These are phyloP conservation scores for Parachlorella kessleri DNA, from an alignment of 139 green algal genomes.

Conservation along the genomic window DNA sequence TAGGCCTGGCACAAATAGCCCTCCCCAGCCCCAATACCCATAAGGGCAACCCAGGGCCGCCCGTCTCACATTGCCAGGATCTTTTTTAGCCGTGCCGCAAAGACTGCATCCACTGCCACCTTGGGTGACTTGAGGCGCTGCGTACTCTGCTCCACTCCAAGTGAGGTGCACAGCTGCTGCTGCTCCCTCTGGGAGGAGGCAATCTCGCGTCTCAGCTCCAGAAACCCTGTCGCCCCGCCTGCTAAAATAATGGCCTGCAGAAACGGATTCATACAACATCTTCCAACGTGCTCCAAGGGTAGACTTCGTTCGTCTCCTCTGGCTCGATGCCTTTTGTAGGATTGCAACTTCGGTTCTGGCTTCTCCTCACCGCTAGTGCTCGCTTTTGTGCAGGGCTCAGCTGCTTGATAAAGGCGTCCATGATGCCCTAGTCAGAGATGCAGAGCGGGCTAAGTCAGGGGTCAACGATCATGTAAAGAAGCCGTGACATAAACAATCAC, in stretches of 20 bases:
- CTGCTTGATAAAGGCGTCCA: slow-evolving; percentile 10
- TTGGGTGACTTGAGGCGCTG: slow-evolving; percentile 19
- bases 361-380: slow-evolving; percentile 23
- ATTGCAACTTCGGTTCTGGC: no score
- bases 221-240: slow-evolving; percentile 4
- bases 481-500: no score
- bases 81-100: slow-evolving; percentile 38
- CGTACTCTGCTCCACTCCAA: slow-evolving; percentile 15
- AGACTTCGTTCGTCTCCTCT: no score
- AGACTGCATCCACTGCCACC: slow-evolving; percentile 58
- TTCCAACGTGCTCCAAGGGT: no score
- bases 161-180: slow-evolving; percentile 19
- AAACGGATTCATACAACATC: no score
- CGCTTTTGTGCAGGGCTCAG: slow-evolving; percentile 27
- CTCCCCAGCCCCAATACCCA: no score
- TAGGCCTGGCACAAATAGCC: no score
- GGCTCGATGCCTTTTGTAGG: no score
- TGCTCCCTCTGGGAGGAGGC: not conserved
- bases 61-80: slow-evolving; percentile 59
- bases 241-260: slow-evolving; percentile 15
- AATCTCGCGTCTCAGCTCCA: not conserved
- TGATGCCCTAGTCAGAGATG: no score
- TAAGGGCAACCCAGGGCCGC: no score
- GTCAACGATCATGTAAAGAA: no score
- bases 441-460: no score